These are phyloP conservation scores for Leishmania martiniquensis DNA, from an alignment of 208 protist genomes.

Conservation along the genomic window DNA sequence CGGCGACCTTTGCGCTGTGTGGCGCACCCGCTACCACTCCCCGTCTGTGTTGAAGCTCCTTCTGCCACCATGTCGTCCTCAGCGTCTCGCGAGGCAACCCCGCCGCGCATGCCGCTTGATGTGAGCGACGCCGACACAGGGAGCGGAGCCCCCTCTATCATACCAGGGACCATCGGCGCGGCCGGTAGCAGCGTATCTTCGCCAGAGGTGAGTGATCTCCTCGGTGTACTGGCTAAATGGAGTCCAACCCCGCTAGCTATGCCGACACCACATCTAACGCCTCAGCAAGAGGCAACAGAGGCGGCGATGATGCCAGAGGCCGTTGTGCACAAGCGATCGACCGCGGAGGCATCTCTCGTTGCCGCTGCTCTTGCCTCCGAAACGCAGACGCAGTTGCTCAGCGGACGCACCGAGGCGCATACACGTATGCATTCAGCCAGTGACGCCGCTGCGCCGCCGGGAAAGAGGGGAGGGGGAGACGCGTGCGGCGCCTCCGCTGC, in stretches of 20 bases:
- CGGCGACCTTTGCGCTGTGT: background rate
- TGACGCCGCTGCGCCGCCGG: background rate
- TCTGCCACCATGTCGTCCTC: background rate
- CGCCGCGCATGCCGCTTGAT: background rate
- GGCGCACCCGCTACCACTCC: background rate
- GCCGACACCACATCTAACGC: background rate
- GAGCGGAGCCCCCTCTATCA: constrained; percentile 5
- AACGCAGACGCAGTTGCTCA: background rate
- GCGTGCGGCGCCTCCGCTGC: background rate
- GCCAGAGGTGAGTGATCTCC: constrained; percentile 12
- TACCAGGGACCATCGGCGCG: background rate
- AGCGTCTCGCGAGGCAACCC: background rate
- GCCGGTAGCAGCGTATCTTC: constrained; percentile 11
- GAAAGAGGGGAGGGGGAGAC: background rate
- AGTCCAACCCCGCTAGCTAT: background rate
- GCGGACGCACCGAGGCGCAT: background rate
- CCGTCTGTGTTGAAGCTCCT: background rate
- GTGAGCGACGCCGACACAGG: background rate
- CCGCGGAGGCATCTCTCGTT: background rate
- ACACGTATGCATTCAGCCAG: background rate
- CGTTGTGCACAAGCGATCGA: background rate
- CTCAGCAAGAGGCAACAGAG: background rate
- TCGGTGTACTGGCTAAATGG: constrained; percentile 12
- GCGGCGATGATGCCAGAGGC: background rate
- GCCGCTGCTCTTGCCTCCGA: background rate